phyloP scores from a whole-genome alignment of 805 yeast genomes.

The Saccharomycopsis fermentans region DNA sequence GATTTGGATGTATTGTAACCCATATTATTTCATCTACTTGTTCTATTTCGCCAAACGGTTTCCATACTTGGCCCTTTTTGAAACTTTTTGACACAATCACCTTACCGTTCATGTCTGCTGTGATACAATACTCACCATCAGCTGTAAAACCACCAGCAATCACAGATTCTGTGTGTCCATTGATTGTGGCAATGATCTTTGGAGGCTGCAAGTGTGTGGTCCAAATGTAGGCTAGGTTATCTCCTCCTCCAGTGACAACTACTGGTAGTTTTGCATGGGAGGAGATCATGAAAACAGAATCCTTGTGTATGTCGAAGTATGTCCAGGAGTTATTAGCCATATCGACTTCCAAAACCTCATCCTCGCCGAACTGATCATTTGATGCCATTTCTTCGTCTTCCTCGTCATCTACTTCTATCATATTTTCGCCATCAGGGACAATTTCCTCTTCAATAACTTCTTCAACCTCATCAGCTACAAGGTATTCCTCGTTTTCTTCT shows the following conservation, averaged over 20 bases:
- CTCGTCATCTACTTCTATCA: conserved; percentile 18
- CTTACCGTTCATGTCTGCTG: conserved; percentile 94
- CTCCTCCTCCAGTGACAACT: conserved; percentile 94
- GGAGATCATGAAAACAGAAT: conserved; percentile 48
- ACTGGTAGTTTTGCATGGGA: conserved; percentile 75
- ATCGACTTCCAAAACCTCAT: conserved; percentile 34
- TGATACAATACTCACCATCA: conserved; percentile 71
- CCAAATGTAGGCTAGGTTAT: conserved; percentile 83
- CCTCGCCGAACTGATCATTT: conserved; percentile 26
- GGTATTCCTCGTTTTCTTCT: conserved; percentile 16
- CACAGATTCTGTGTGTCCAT: conserved; percentile 83
- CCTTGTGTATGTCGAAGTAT: conserved; percentile 84
- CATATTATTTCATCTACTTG: conserved; percentile 88
- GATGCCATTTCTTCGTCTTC: conserved; percentile 23
- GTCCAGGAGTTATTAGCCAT: conserved; percentile 38
- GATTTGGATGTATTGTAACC: conserved; percentile 71
- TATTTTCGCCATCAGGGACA: conserved; percentile 14
- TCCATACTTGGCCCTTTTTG: conserved; percentile 77
- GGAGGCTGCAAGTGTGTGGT: conserved; percentile 85
- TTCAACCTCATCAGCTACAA: conserved; percentile 17
- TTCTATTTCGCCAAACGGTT: conserved; percentile 53
- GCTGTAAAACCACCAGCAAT: conserved; percentile 72
- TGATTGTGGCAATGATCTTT: conserved; percentile 60
- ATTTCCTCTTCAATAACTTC: conserved; percentile 20
- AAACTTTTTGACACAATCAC: conserved; percentile 60